A percentile compares a stretch with the other conserved stretches of the same genome.
Conservation (phyloP, 257 asterid species). For the Cruciata laevipes region DNA sequence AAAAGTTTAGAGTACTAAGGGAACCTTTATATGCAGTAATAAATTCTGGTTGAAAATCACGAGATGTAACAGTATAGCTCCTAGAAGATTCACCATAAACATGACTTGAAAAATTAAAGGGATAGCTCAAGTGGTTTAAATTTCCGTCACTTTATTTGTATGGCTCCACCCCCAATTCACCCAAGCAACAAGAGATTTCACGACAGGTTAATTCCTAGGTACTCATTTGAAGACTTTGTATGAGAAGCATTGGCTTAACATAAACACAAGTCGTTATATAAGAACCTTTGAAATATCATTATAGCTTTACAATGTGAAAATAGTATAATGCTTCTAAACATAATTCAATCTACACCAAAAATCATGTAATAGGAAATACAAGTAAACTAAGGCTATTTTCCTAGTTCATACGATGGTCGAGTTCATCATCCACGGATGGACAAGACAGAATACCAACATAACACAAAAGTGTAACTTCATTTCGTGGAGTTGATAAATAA, state of each 20-base stretch:
- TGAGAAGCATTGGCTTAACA: neutral
- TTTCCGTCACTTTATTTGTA: neutral
- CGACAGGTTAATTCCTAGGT: neutral
- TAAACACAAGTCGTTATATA: neutral
- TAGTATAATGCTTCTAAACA: neutral
- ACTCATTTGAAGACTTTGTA: neutral
- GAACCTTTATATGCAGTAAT: neutral
- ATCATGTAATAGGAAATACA: neutral
- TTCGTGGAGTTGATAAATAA: conserved; percentile 2
- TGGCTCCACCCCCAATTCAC: neutral
- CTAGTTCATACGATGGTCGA: neutral
- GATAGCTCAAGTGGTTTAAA: neutral
- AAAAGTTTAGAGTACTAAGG: neutral
- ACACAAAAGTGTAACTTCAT: neutral
- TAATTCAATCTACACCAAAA: neutral
- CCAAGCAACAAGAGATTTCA: neutral
- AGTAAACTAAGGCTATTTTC: neutral
- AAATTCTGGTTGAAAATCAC: neutral
- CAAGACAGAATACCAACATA: neutral
- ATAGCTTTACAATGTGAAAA: conserved; percentile 4
- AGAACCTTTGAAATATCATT: neutral
- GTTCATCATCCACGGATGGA: neutral
- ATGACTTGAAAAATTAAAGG: neutral
- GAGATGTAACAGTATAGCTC: neutral
- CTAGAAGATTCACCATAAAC: neutral